Base-by-base conservation (phyloP, 2,329 filamentous ascomycete species). In the Ramularia endophylla region DNA sequence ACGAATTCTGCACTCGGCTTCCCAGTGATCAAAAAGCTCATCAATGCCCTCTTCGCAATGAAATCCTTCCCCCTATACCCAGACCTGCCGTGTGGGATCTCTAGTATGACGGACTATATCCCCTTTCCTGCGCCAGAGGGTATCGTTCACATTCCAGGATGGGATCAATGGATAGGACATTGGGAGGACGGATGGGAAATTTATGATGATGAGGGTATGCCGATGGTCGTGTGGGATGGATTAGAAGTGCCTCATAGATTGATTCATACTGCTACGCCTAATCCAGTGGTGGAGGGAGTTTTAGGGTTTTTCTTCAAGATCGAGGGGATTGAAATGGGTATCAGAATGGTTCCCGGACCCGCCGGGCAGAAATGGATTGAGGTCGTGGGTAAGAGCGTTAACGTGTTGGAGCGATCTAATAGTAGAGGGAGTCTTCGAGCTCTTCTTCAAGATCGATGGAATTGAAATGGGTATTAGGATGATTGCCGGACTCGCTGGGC, bases 21-120 rank as follows among this genome's bases (percentile, higher is more conserved):
- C 18, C 30, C 42, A 3, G 25, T 28, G 4, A 42, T 47, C 12
- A 40, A 43, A 19, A 44, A 45, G 16, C 31, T 52, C 8, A 37
- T 53, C 9, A 40, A 41, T 8, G 50, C 50, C 4, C 25, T 54
- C 13, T 50, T 46, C 22, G 35, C 38, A 11, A 29, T 52, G n/a
- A 44, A 47, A 18, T 30, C 27, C 6, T 53, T 45, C 43, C 43
- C 41, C 4, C 37, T 47, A 2, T 46, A 47, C 32, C 30, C 30
- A n/a, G 33, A 13, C 13, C 33, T 53, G 2, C 40, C 48, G 3
- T 16, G 29, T 5, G 34, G 30, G 6, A 41, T 46, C 20, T 39
- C 38, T 3, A 38, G 40, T 12, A 38, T 43, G 36, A 12, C 28
- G 13, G 38, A 47, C 18, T 38, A 33, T 16, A 31, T 45, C 2